phyloP scores from a whole-genome alignment of 2,329 filamentous ascomycete genomes.

The Exophiala aquamarina region DNA sequence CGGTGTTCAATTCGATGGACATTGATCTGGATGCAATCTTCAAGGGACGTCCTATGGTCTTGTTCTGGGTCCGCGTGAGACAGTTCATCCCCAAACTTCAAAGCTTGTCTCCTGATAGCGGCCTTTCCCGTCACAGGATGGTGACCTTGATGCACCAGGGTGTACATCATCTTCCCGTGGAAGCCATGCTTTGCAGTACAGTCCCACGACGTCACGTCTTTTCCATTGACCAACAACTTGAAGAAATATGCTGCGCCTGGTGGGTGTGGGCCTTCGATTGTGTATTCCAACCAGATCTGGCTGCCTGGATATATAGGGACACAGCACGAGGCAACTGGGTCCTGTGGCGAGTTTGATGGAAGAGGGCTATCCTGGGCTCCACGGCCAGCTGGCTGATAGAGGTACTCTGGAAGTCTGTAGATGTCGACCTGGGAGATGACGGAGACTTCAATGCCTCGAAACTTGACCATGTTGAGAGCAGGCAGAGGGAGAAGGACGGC shows the following conservation, averaged over 20 bases:
- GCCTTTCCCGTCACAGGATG: constrained; percentile 11
- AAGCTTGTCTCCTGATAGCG: constrained; percentile 17
- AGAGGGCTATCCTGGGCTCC: constrained; percentile 2
- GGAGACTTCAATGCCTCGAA: constrained; percentile 26
- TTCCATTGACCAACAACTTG: constrained; percentile 25
- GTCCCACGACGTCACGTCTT: constrained; percentile 23
- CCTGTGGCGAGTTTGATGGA: constrained; percentile 6
- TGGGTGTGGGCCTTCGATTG: constrained; percentile 29
- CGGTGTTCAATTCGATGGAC: constrained; percentile 26
- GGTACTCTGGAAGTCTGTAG: constrained; percentile 25
- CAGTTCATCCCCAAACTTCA: constrained; percentile 19
- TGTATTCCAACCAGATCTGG: constrained; percentile 30
- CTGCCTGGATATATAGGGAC: constrained; percentile 26
- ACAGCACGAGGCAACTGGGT: constrained; percentile 19
- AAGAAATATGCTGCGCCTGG: constrained; percentile 25
- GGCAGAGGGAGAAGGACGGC: too few species aligned
- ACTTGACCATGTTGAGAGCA: constrained; percentile 23
- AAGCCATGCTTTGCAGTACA: constrained; percentile 26
- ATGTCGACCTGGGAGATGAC: constrained; percentile 28
- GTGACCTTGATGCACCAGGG: constrained; percentile 14
- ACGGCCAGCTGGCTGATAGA: not conserved
- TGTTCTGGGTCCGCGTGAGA: constrained; percentile 5
- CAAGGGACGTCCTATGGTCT: too few species aligned
- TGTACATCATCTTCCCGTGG: constrained; percentile 28
- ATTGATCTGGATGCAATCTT: constrained; percentile 26